Conservation (phyloP, 176 grass and related monocot genomes). For the Guadua angustifolia region DNA sequence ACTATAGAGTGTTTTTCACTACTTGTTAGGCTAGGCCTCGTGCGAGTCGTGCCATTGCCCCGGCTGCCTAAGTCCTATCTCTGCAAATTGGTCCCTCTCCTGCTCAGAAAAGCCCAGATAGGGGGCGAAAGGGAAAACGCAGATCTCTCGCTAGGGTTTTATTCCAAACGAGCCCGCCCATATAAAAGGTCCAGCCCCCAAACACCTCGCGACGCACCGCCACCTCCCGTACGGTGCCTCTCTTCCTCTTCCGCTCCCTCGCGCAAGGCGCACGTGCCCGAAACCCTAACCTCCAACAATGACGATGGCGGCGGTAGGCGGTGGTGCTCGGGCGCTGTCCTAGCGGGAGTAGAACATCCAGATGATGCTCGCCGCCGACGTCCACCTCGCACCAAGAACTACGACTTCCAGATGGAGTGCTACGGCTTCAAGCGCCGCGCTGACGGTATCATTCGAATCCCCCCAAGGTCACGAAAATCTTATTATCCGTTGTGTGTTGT, state of each 20-base stretch:
- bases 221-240: slow-evolving; percentile 4
- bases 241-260: slow-evolving; percentile 31
- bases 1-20: no score
- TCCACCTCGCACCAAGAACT: slow-evolving; percentile 98
- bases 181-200: slow-evolving; percentile 52
- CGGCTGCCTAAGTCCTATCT: no score
- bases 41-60: no score
- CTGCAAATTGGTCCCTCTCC: background rate
- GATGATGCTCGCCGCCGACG: slow-evolving; percentile 89
- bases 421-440: slow-evolving; percentile 75
- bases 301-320: slow-evolving; percentile 44
- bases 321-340: slow-evolving; percentile 43
- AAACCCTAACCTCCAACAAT: slow-evolving; percentile 8
- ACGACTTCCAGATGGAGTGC: slow-evolving; percentile 98
- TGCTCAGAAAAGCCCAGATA: background rate
- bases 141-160: no score
- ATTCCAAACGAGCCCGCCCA: slow-evolving; percentile 34
- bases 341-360: slow-evolving; percentile 76
- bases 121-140: background rate
- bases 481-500: no score
- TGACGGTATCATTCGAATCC: slow-evolving; percentile 58
- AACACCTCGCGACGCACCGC: slow-evolving; percentile 26
- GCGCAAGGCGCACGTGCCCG: slow-evolving; percentile 13
- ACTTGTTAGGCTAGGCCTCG: no score
- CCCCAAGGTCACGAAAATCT: no score